These are phyloP conservation scores for Cladosporium phlei DNA, from an alignment of 2,329 filamentous ascomycete species.

Conservation along the genomic window DNA sequence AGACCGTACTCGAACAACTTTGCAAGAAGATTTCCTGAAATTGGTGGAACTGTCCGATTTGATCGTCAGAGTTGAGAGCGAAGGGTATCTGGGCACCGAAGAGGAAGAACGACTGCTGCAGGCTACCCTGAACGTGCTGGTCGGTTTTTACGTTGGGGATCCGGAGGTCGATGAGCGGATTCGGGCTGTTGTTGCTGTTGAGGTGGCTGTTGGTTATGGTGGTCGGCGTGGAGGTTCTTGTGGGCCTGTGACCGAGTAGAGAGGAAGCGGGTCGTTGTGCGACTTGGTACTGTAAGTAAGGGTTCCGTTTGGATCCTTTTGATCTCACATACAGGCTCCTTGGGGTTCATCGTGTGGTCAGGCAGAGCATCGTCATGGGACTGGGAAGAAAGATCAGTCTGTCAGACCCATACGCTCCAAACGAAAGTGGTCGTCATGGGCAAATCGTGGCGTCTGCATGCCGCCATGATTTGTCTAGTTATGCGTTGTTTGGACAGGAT, in stretches of 20 bases:
- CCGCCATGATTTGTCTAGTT: too few relatives aligned
- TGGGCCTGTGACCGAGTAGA: not conserved
- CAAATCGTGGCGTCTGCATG: too few relatives aligned
- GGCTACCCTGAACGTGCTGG: not conserved
- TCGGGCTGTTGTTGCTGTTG: not conserved
- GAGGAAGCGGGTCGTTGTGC: not conserved
- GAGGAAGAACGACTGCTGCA: not conserved
- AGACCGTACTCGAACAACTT: not conserved
- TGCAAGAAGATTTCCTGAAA: not conserved
- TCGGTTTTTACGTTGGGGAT: not conserved
- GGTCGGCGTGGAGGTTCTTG: not conserved
- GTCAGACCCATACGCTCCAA: too few relatives aligned
- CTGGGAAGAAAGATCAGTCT: too few relatives aligned
- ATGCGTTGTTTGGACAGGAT: too few relatives aligned
- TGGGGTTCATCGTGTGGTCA: too few relatives aligned
- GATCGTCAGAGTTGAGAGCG: not conserved
- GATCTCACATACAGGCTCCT: not conserved
- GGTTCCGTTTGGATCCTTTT: not conserved
- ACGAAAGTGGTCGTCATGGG: too few relatives aligned
- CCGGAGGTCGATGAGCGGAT: not conserved
- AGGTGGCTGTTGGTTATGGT: not conserved
- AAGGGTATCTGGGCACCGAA: not conserved
- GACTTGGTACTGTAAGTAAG: not conserved
- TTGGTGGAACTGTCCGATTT: not conserved
- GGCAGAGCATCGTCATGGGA: too few relatives aligned